These are phyloP conservation scores for Coniella lustricola DNA, from an alignment of 2,329 filamentous ascomycete species.

Conservation along the genomic window DNA sequence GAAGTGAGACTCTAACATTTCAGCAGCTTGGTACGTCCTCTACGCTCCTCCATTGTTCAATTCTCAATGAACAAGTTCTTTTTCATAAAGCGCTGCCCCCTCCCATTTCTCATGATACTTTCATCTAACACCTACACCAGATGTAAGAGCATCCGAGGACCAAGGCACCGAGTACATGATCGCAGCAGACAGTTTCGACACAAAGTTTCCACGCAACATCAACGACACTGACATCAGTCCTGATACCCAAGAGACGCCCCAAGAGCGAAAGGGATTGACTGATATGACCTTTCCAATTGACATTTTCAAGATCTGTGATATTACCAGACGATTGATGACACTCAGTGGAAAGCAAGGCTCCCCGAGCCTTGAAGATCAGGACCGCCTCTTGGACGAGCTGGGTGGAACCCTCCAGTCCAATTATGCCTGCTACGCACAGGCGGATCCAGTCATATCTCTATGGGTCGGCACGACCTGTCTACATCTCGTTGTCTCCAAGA, in stretches of 20 bases:
- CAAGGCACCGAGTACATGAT: conserved; percentile 40
- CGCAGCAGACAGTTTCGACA: conserved; percentile 18
- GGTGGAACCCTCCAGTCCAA: conserved; percentile 34
- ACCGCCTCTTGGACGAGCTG: conserved; percentile 36
- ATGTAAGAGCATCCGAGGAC: conserved; percentile 23
- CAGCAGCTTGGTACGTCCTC: background rate
- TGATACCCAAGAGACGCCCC: conserved; percentile 38
- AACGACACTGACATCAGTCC: conserved; percentile 47
- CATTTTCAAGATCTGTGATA: conserved; percentile 29
- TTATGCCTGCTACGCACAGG: conserved; percentile 34
- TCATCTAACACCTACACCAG: conserved; percentile 24
- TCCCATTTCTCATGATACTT: background rate
- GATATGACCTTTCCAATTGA: conserved; percentile 50
- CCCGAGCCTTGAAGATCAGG: conserved; percentile 32
- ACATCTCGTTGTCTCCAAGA: conserved; percentile 68
- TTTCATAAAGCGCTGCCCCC: background rate
- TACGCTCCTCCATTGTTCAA: no score
- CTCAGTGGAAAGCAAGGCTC: conserved; percentile 19
- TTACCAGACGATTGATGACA: conserved; percentile 32
- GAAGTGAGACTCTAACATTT: background rate
- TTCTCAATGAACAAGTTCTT: background rate
- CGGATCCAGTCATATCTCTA: conserved; percentile 24
- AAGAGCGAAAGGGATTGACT: conserved; percentile 45
- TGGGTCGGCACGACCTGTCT: conserved; percentile 36
- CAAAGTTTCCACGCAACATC: conserved; percentile 44